phyloP scores from a whole-genome alignment of 208 protist species.

The Giardia muris region DNA sequence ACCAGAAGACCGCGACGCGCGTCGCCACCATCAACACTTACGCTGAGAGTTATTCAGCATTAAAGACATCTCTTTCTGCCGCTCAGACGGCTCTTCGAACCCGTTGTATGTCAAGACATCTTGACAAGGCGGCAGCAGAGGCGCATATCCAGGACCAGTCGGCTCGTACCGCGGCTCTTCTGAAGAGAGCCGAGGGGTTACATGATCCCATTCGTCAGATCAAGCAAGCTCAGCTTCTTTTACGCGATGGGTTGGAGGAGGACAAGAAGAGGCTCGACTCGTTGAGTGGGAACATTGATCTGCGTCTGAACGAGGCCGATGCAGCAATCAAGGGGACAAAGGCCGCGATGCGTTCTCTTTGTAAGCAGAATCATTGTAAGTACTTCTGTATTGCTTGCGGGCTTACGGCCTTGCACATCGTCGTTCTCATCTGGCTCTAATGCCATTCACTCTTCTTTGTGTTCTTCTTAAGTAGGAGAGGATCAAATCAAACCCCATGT shows the following conservation, averaged over 20 bases:
- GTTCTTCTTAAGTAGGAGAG: background rate
- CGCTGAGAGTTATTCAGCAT: background rate
- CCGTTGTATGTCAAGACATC: background rate
- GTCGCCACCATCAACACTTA: background rate
- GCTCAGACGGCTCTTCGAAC: background rate
- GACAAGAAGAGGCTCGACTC: background rate
- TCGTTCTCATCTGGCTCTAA: background rate
- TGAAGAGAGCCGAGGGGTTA: background rate
- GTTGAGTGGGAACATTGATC: background rate
- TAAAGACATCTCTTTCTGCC: background rate
- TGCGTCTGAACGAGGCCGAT: background rate
- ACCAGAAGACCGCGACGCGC: background rate
- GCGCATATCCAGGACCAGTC: background rate
- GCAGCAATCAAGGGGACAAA: background rate
- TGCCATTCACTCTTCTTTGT: background rate
- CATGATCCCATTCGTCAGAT: background rate
- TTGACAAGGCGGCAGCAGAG: background rate
- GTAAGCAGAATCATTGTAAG: background rate
- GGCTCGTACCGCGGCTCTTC: background rate
- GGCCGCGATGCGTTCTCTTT: background rate
- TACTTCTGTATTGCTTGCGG: background rate
- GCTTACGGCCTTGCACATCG: background rate
- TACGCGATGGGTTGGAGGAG: background rate
- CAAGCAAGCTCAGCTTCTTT: background rate
- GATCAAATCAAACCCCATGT: too few species aligned